Evolutionary conservation across 768 basidiomycete species (phyloP).

Genomic region (Agaricus subrufescens): DNA sequence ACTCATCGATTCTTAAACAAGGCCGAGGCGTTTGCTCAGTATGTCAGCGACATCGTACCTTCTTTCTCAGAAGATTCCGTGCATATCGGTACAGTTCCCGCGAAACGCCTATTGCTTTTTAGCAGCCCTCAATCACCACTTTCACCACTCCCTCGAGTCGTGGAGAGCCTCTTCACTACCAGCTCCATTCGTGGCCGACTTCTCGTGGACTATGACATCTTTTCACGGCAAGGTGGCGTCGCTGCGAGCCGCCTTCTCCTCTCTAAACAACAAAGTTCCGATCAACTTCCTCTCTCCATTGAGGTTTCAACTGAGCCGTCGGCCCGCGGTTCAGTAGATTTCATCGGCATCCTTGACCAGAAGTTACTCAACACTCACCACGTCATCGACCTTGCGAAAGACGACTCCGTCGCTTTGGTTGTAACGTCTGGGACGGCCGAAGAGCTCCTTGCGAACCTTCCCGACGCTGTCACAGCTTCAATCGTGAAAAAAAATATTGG

Average conservation of each 20-base stretch:
- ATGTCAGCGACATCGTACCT: slow-evolving; percentile 30
- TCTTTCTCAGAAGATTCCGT: slow-evolving; percentile 6
- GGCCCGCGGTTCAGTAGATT: slow-evolving; percentile 52
- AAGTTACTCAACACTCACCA: slow-evolving; percentile 75
- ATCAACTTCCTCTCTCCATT: slow-evolving; percentile 48
- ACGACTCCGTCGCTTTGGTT: slow-evolving; percentile 67
- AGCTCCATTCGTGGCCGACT: slow-evolving; percentile 53
- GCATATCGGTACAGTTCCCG: slow-evolving; percentile 24
- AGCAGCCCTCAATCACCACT: slow-evolving; percentile 54
- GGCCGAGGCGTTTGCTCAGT: slow-evolving; percentile 38
- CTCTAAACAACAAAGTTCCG: slow-evolving; percentile 32
- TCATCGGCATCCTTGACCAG: slow-evolving; percentile 72
- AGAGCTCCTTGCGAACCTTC: slow-evolving; percentile 70
- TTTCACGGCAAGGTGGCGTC: slow-evolving; percentile 70
- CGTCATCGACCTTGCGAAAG: slow-evolving; percentile 61
- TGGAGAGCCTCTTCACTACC: slow-evolving; percentile 55
- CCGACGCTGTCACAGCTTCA: slow-evolving; percentile 39
- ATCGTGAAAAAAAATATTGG: slow-evolving; percentile 50
- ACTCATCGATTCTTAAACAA: slow-evolving; percentile 46
- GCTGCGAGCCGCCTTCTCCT: slow-evolving; percentile 67
- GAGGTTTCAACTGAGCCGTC: slow-evolving; percentile 50
- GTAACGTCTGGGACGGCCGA: slow-evolving; percentile 69
- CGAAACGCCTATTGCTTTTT: slow-evolving; percentile 65
- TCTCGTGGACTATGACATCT: slow-evolving; percentile 67
- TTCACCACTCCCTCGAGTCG: slow-evolving; percentile 47